These are phyloP conservation scores for Claviceps spartinae DNA, from an alignment of 2,329 filamentous ascomycete genomes.

Conservation along the genomic window DNA sequence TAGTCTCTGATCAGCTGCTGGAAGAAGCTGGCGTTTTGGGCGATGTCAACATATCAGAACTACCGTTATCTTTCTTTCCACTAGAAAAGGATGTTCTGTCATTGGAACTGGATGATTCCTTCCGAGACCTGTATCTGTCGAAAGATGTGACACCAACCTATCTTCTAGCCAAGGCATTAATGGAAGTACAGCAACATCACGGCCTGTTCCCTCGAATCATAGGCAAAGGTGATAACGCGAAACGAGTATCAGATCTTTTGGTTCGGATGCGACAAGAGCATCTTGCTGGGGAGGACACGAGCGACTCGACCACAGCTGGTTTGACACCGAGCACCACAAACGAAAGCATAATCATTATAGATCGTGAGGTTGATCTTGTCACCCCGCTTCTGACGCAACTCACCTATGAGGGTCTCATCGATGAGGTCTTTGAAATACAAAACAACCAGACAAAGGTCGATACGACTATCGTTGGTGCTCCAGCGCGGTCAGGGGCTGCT, in stretches of 20 bases:
- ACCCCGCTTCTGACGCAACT: constrained; percentile 86
- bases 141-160: constrained; percentile 90
- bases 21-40: constrained; percentile 89
- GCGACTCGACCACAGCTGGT: constrained; percentile 47
- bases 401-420: constrained; percentile 91
- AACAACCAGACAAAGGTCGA: constrained; percentile 92
- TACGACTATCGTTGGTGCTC: constrained; percentile 71
- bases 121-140: constrained; percentile 73
- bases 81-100: constrained; percentile 86
- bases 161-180: constrained; percentile 77
- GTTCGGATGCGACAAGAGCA: constrained; percentile 86
- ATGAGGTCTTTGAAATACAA: constrained; percentile 82
- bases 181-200: constrained; percentile 84
- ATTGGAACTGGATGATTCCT: constrained; percentile 76
- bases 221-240: constrained; percentile 90
- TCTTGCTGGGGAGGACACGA: constrained; percentile 61
- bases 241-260: constrained; percentile 73
- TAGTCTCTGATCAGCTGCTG: constrained; percentile 80
- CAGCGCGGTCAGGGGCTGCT: constrained; percentile 46
- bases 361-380: constrained; percentile 87
- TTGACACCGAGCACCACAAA: constrained; percentile 75
- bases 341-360: constrained; percentile 87
- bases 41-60: constrained; percentile 77
- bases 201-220: constrained; percentile 90
- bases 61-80: constrained; percentile 81